phyloP scores from a whole-genome alignment of 2,329 filamentous ascomycete genomes.

The Colletotrichum shisoi region DNA sequence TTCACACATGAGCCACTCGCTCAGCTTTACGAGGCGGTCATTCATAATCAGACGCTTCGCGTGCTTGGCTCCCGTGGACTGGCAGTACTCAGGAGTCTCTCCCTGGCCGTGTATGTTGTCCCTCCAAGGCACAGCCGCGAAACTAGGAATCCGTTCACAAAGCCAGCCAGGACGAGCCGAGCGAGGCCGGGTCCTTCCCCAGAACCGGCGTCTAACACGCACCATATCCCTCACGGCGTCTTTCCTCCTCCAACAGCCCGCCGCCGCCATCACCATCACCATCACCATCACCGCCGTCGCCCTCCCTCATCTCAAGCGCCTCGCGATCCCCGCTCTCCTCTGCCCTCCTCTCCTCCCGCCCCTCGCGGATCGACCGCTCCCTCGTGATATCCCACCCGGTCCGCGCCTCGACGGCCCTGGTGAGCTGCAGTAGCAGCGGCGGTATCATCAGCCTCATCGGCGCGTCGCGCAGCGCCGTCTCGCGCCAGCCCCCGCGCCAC shows the following conservation, averaged over 20 bases:
- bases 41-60: too few species aligned
- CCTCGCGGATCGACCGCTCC: neutral
- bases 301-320: neutral
- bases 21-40: too few species aligned
- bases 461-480: neutral
- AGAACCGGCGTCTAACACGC: neutral
- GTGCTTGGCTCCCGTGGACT: too few species aligned
- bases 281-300: too few species aligned
- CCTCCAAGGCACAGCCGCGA: too few species aligned
- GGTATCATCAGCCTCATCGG: neutral
- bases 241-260: neutral
- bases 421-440: neutral
- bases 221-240: neutral
- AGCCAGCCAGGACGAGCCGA: too few species aligned
- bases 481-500: neutral
- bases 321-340: neutral
- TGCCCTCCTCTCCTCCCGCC: neutral
- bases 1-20: too few species aligned
- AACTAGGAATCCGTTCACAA: too few species aligned
- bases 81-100: too few species aligned
- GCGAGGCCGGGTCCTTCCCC: neutral
- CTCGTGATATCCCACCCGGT: neutral
- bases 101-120: too few species aligned
- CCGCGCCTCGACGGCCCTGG: neutral
- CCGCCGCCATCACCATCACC: neutral